Conservation (phyloP, 1,284 basidiomycete genomes). For the Gymnopus androsaceus region DNA sequence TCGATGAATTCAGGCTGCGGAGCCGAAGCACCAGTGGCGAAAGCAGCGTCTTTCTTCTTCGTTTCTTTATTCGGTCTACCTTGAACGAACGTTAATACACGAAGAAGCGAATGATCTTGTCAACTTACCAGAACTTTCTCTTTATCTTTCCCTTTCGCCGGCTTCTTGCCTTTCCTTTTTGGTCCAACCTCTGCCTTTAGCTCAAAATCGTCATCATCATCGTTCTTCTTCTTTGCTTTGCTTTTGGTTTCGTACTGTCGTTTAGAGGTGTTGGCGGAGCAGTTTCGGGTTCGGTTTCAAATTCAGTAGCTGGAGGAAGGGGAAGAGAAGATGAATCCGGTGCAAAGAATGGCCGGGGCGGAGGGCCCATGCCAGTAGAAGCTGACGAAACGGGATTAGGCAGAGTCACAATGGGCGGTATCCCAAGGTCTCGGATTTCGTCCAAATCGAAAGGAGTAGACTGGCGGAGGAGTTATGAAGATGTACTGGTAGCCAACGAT, state of each 20-base stretch:
- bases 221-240: constrained; percentile 9
- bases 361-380: constrained; percentile 2
- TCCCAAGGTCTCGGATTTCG: background rate
- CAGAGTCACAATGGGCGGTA: constrained; percentile 13
- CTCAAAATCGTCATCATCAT: constrained; percentile 1
- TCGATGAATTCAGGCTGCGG: background rate
- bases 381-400: constrained; percentile 11
- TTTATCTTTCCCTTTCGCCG: constrained; percentile 4
- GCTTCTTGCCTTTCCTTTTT: background rate
- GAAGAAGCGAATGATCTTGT: background rate
- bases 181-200: background rate
- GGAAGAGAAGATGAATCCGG: constrained; percentile 1
- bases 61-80: background rate
- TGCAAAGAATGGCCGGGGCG: constrained; percentile 5
- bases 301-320: background rate
- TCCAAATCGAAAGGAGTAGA: constrained; percentile 13
- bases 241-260: background rate
- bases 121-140: constrained; percentile 10
- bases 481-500: background rate
- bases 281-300: background rate
- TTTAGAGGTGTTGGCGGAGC: background rate
- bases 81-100: background rate
- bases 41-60: background rate
- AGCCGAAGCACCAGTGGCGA: background rate
- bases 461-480: constrained; percentile 9